Percentiles rank a stretch among this genome's conserved stretches.
phyloP scores from a whole-genome alignment of 2,329 filamentous ascomycete genomes.

The Colletotrichum orchidophilum region DNA sequence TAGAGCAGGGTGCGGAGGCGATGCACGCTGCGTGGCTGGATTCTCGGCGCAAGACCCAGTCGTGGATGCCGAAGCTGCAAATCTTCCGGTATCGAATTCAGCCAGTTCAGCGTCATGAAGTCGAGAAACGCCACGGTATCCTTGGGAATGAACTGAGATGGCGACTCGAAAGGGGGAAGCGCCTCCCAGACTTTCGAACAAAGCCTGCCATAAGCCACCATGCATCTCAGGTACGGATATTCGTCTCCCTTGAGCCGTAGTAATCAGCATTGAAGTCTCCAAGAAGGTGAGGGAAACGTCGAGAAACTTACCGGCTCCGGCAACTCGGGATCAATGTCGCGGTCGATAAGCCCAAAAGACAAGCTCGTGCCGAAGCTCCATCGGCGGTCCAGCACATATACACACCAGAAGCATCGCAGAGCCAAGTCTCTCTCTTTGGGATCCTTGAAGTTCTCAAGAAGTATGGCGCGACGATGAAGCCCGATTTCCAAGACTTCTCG shows the following conservation, averaged over 20 bases:
- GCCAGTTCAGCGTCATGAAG: slow-evolving; percentile 54
- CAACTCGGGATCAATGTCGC: slow-evolving; percentile 58
- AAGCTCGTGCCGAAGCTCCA: slow-evolving; percentile 63
- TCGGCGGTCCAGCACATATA: slow-evolving; percentile 60
- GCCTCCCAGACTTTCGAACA: slow-evolving; percentile 58
- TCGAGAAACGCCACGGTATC: slow-evolving; percentile 53
- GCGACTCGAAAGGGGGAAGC: slow-evolving; percentile 48
- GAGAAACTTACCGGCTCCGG: slow-evolving; percentile 49
- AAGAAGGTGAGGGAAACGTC: neutral
- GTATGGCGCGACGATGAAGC: slow-evolving; percentile 55
- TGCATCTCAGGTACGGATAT: slow-evolving; percentile 53
- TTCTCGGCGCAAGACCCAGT: slow-evolving; percentile 43
- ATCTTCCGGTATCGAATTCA: slow-evolving; percentile 53
- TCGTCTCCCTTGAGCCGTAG: slow-evolving; percentile 39
- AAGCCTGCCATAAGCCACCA: slow-evolving; percentile 57
- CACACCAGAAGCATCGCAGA: slow-evolving; percentile 57
- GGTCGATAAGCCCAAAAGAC: slow-evolving; percentile 57
- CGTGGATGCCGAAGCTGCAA: slow-evolving; percentile 49
- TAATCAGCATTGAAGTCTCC: rapidly evolving
- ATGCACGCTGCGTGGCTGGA: slow-evolving; percentile 48
- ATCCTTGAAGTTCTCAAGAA: slow-evolving; percentile 50
- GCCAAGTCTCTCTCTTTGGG: slow-evolving; percentile 42
- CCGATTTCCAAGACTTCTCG: slow-evolving; percentile 59
- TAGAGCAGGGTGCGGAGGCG: slow-evolving; percentile 53
- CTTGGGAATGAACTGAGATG: slow-evolving; percentile 43